Evolutionary conservation across 2,329 filamentous ascomycete genomes (phyloP), one percentile per base, ranked within the genome.

Genomic region (Colletotrichum agaves): DNA sequence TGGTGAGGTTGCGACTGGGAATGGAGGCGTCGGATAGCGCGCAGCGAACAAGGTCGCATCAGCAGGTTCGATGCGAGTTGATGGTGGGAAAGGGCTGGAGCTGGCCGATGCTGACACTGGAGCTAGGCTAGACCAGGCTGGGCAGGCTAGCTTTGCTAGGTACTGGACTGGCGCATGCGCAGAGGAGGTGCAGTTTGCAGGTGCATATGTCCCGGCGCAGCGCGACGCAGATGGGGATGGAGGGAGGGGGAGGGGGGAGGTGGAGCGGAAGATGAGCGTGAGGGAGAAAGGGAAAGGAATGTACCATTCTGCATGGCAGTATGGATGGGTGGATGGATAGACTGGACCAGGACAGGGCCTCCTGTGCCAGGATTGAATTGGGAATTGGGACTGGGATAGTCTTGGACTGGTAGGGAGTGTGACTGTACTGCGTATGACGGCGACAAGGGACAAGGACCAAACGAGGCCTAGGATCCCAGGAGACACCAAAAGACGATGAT

Each of bases 141-240:
- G 50, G 50, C 58, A 62, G 17, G 41, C 21, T 35, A 17, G 23
- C 44, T 21, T 47, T 47, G 12, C 19, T 21, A 21, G 17, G n/a
- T 17, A 27, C 53, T 44, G 49, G 63, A 49, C 41, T 62, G 58
- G 43, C 52, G 63, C 63, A 52, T 62, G 58, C 37, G 47, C 64
- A 63, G 41, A 21, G 33, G 43, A 58, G 63, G 41, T 55, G 56
- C 56, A 59, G 56, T 13, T 31, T 39, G 35, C 35, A 37, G 35
- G 33, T 61, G 63, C 63, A 63, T 43, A 58, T 67, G 39, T 53
- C 64, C 64, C 39, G 60, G 64, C 52, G 64, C 52, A 67, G 53
- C 50, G 46, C 64, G 35, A 67, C 41, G 53, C 33, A 59, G 64
- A 63, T 58, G 44, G 52, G 21, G 49, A 33, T 11, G 37, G 41